Evolutionary conservation across 1,139 yeast genomes (phyloP), one percentile per base, ranked within the genome.

Genomic region (Debaryomyces sp.): DNA sequence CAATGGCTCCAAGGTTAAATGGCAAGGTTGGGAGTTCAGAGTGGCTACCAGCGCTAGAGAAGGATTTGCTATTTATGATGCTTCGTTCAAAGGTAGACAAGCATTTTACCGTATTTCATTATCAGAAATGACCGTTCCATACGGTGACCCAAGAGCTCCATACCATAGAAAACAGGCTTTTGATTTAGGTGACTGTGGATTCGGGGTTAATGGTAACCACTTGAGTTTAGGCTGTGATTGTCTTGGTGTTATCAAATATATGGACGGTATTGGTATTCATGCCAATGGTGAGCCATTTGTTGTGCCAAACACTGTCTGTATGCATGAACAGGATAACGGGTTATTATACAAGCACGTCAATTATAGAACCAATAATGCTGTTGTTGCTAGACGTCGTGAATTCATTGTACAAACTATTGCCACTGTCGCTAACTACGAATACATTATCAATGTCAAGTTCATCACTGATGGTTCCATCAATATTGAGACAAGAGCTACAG

Each of bases 21-120:
- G 96, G 97, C 96, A 88, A 73, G 94, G 89, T 46, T 89, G 96
- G 96, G 87, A 85, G 65, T 88, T 89, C 74, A 79, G 89, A 67
- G 89, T 87, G 37, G 80, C 85, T 43, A 76, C 89, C 52, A 84
- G 84, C 59, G 84, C 82, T 45, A 86, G 96, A 76, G 96, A 89
- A 73, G 96, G 96, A 57, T 79, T 87, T 59, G 95, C 86, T 38
- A 63, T 89, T 44, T 88, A 88, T 65, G 92, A 89, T 58, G 85
- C 85, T 48, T 75, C 77, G 61, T 89, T 86, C 73, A 89, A 89
- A 67, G 96, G 95, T 50, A 84, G 96, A 71, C 87, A 87, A 50
- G 73, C 84, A 41, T 84, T 89, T 67, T 88, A 89, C 78, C 81
- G 96, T 70, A 70, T 89, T 49, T 80, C 95, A 1, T 75, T 89